Conservation (phyloP, 2,329 filamentous ascomycete species). For the Microdochium trichocladiopsis region DNA sequence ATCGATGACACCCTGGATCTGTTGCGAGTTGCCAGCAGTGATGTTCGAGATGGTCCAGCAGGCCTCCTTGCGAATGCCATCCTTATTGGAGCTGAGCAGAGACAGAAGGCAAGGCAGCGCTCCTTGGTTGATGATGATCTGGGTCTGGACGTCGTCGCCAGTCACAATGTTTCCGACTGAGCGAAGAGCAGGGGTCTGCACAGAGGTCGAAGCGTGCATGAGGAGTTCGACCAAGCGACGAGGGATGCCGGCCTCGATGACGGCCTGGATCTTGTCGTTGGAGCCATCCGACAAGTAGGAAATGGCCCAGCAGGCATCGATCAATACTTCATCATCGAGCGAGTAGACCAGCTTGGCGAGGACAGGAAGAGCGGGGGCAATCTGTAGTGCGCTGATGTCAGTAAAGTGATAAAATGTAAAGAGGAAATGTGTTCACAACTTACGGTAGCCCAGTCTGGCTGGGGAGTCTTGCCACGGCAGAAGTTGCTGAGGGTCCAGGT, state of each 20-base stretch:
- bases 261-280: slow-evolving; percentile 98
- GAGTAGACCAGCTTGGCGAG: slow-evolving; percentile 97
- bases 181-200: slow-evolving; percentile 93
- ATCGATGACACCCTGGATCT: slow-evolving; percentile 95
- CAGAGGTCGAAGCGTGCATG: slow-evolving; percentile 96
- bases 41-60: slow-evolving; percentile 99
- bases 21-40: slow-evolving; percentile 93
- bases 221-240: slow-evolving; percentile 93
- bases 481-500: slow-evolving; percentile 99
- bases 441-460: slow-evolving; percentile 96
- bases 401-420: neutral
- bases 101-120: slow-evolving; percentile 88
- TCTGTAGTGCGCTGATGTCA: slow-evolving; percentile 45
- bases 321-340: slow-evolving; percentile 94
- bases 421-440: too few relatives aligned
- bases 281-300: slow-evolving; percentile 96
- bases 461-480: slow-evolving; percentile 97
- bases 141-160: slow-evolving; percentile 95
- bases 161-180: slow-evolving; percentile 99
- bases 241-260: slow-evolving; percentile 96
- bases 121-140: slow-evolving; percentile 98
- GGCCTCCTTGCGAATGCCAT: slow-evolving; percentile 97
- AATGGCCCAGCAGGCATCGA: slow-evolving; percentile 99
- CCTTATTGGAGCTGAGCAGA: slow-evolving; percentile 92
- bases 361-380: slow-evolving; percentile 88